Evolutionary conservation across 345 rosid species (phyloP).

Genomic region (Salix arbutifolia): DNA sequence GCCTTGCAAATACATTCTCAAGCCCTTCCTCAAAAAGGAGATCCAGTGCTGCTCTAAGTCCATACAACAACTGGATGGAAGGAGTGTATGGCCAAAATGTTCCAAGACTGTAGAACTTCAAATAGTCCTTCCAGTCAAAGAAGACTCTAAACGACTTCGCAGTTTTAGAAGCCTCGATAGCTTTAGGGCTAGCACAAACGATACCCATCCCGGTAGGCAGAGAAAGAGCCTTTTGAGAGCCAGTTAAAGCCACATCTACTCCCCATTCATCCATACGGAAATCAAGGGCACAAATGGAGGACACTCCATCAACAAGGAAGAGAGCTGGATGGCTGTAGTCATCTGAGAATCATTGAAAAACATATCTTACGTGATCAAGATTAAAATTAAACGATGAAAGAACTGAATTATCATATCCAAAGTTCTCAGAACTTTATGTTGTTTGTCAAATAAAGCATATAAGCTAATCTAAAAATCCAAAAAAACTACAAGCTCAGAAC

Average conservation of each 20-base stretch:
- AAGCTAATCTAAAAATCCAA: neutral
- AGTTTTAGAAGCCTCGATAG: constrained; percentile 83
- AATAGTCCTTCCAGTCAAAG: constrained; percentile 95
- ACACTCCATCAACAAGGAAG: constrained; percentile 85
- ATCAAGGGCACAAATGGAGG: constrained; percentile 95
- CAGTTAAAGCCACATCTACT: constrained; percentile 89
- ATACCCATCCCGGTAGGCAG: constrained; percentile 96
- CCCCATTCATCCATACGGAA: constrained; percentile 99
- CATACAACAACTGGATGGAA: constrained; percentile 85
- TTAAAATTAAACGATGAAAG: neutral
- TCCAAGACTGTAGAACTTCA: constrained; percentile 83
- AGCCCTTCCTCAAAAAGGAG: constrained; percentile 96
- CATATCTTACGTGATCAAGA: neutral
- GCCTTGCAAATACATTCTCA: constrained; percentile 82
- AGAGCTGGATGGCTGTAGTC: constrained; percentile 91
- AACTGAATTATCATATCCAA: neutral
- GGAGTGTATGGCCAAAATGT: constrained; percentile 97
- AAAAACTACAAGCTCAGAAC: neutral
- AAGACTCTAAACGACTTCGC: constrained; percentile 83
- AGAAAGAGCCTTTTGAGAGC: constrained; percentile 97
- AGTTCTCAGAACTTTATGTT: neutral
- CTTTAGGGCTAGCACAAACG: constrained; percentile 93
- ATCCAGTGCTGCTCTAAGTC: constrained; percentile 89
- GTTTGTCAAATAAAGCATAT: neutral
- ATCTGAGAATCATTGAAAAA: constrained; percentile 42